phyloP scores from a whole-genome alignment of 2,329 filamentous ascomycete genomes.

The Myriosclerotinia curreyana region DNA sequence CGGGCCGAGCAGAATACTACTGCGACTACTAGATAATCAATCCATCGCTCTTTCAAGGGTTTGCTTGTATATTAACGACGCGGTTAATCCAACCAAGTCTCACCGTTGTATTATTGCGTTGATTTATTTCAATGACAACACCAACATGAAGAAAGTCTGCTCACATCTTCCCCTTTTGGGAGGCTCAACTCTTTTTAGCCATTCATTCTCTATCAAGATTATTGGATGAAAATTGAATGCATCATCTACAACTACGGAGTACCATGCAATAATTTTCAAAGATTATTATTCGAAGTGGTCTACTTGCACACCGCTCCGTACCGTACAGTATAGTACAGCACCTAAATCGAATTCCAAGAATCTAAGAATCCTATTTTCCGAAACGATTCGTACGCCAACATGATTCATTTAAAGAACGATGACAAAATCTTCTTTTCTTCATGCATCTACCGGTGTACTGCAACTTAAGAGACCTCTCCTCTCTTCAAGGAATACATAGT shows the following conservation, averaged over 20 bases:
- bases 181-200: background rate
- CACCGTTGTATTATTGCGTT: background rate
- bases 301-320: conserved; percentile 14
- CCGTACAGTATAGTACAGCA: background rate
- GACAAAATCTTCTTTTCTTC: background rate
- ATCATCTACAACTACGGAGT: background rate
- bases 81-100: conserved; percentile 5
- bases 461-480: background rate
- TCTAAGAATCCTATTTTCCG: conserved; percentile 1
- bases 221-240: conserved; percentile 2
- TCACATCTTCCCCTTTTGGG: conserved; percentile 5
- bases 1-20: conserved; percentile 36
- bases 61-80: conserved; percentile 9
- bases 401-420: background rate
- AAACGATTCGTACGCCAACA: background rate
- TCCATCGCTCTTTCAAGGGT: conserved; percentile 7
- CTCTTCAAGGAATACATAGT: background rate
- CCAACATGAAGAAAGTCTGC: conserved; percentile 9
- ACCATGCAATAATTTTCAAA: background rate
- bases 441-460: background rate
- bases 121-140: background rate
- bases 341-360: background rate
- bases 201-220: background rate
- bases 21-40: too few species aligned
- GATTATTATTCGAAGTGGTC: background rate